These are phyloP conservation scores for Leccinum subfulvum DNA, from an alignment of 1,284 basidiomycete genomes.

Conservation along the genomic window DNA sequence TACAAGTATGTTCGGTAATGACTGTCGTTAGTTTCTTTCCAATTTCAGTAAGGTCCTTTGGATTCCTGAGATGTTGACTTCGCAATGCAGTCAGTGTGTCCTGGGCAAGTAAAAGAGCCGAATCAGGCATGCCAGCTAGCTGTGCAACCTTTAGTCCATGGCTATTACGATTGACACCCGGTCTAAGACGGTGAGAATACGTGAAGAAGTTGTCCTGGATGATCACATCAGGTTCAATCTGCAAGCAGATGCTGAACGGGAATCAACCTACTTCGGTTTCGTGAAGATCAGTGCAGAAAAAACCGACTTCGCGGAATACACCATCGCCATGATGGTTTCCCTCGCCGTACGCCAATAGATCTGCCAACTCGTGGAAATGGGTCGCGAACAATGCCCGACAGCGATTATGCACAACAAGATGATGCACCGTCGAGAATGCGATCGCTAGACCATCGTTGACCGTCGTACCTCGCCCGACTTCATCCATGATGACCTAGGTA, in stretches of 20 bases:
- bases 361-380: constrained; percentile 92
- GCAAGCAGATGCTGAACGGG: neutral
- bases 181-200: constrained; percentile 79
- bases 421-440: constrained; percentile 87
- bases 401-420: constrained; percentile 71
- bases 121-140: constrained; percentile 80
- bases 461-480: constrained; percentile 94
- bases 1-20: neutral
- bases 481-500: constrained; percentile 90
- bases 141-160: constrained; percentile 92
- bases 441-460: constrained; percentile 90
- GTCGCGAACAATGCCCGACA: constrained; percentile 93
- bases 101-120: constrained; percentile 59
- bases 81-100: constrained; percentile 46
- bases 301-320: constrained; percentile 63
- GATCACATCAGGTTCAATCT: neutral
- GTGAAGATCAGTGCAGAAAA: constrained; percentile 87
- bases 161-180: constrained; percentile 88
- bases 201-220: constrained; percentile 69
- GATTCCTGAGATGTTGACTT: constrained; percentile 20
- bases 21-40: constrained; percentile 25
- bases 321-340: constrained; percentile 39
- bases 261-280: constrained; percentile 59
- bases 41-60: constrained; percentile 28
- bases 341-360: constrained; percentile 69